Evolutionary conservation across 257 asterid species (phyloP).

Genomic region (Jacaranda copaia): DNA sequence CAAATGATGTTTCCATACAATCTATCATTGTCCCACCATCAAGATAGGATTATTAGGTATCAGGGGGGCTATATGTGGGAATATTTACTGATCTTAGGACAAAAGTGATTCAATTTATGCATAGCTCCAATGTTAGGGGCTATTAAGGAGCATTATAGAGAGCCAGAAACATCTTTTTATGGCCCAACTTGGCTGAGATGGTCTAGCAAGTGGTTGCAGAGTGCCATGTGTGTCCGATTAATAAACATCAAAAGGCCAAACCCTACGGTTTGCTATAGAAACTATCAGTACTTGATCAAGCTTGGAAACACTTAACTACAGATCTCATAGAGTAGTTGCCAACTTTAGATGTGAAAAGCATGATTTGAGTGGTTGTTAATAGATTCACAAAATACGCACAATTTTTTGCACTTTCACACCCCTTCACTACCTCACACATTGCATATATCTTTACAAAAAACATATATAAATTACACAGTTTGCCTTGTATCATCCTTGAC

Average conservation of each 20-base stretch:
- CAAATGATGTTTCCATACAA: no score
- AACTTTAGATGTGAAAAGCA: accelerated
- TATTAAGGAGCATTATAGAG: no score
- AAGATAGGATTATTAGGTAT: no score
- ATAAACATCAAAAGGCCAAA: not conserved
- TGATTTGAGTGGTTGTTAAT: not conserved
- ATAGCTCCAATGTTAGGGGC: no score
- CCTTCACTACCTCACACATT: not conserved
- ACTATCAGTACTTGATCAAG: not conserved
- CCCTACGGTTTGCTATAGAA: not conserved
- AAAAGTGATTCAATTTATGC: no score
- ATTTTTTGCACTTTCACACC: not conserved
- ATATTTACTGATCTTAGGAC: no score
- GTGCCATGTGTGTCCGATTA: not conserved
- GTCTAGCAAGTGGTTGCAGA: not conserved
- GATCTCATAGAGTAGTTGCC: constrained; percentile 29
- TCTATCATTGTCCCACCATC: no score
- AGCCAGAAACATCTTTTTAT: no score
- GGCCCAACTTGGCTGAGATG: no score
- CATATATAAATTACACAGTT: not conserved
- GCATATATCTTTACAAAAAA: not conserved
- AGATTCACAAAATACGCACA: not conserved
- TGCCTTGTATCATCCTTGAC: not conserved
- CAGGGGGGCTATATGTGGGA: no score
- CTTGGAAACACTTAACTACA: not conserved